Conservation (phyloP, 164 flowering plant species). For the Vitis rupestris region DNA sequence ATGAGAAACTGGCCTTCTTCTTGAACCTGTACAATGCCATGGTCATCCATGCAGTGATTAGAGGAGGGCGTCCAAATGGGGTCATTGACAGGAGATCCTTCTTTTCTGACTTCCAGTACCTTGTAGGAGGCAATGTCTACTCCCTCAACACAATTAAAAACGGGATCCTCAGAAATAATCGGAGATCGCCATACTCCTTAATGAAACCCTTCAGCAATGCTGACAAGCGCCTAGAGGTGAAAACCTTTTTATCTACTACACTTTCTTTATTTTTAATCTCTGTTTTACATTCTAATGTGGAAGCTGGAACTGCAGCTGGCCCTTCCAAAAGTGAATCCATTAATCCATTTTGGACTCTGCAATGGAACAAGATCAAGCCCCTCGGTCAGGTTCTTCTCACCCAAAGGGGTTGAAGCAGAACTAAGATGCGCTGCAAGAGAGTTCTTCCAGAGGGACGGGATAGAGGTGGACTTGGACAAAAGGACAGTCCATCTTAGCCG, state of each 20-base stretch:
- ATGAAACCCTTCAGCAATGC: constrained; percentile 53
- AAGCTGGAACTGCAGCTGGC: constrained; percentile 42
- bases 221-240: constrained; percentile 79
- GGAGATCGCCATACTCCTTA: constrained; percentile 66
- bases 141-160: constrained; percentile 61
- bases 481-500: constrained; percentile 70
- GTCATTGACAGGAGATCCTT: constrained; percentile 73
- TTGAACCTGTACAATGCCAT: constrained; percentile 86
- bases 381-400: constrained; percentile 66
- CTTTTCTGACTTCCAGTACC: constrained; percentile 69
- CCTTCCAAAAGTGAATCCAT: constrained; percentile 52
- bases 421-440: constrained; percentile 74
- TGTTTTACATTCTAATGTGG: background rate
- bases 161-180: constrained; percentile 78
- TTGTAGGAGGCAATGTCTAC: constrained; percentile 78
- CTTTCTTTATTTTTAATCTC: background rate
- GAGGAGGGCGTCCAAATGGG: constrained; percentile 72
- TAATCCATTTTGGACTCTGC: constrained; percentile 83
- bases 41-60: constrained; percentile 87
- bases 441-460: constrained; percentile 57
- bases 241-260: background rate
- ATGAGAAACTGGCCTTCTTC: constrained; percentile 82
- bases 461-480: constrained; percentile 69
- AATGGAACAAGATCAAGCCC: constrained; percentile 80
- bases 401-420: constrained; percentile 66